Evolutionary conservation across 768 basidiomycete genomes (phyloP).

Genomic region (Coprinopsis sp.): DNA sequence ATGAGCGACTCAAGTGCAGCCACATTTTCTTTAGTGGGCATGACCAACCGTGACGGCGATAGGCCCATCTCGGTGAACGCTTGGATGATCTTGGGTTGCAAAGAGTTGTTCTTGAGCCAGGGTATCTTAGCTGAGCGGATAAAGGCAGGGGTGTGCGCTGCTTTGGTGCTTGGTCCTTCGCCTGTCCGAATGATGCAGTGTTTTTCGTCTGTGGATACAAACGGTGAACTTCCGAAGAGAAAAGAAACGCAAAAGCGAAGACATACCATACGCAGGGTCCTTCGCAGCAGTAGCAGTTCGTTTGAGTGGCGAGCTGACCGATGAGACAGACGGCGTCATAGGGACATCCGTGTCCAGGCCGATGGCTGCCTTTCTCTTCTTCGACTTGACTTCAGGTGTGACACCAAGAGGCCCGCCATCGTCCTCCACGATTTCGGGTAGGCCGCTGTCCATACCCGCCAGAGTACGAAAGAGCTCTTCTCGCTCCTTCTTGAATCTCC

Average conservation of each 20-base stretch:
- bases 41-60: slow-evolving; percentile 71
- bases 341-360: slow-evolving; percentile 44
- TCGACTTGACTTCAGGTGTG: slow-evolving; percentile 44
- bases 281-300: slow-evolving; percentile 43
- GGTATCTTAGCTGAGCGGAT: slow-evolving; percentile 87
- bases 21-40: slow-evolving; percentile 88
- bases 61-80: slow-evolving; percentile 76
- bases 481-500: slow-evolving; percentile 80
- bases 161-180: slow-evolving; percentile 59
- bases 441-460: slow-evolving; percentile 82
- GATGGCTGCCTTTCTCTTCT: slow-evolving; percentile 49
- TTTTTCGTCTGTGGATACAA: slow-evolving; percentile 44
- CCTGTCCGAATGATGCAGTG: slow-evolving; percentile 76
- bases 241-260: neutral
- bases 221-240: neutral
- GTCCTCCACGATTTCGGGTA: slow-evolving; percentile 70
- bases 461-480: slow-evolving; percentile 83
- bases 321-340: slow-evolving; percentile 37
- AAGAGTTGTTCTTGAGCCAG: slow-evolving; percentile 64
- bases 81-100: slow-evolving; percentile 72
- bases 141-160: slow-evolving; percentile 72
- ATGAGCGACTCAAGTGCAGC: slow-evolving; percentile 69
- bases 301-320: slow-evolving; percentile 32
- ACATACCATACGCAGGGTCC: slow-evolving; percentile 55
- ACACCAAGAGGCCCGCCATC: slow-evolving; percentile 50